A percentile compares a stretch with the other conserved stretches of the same genome.
phyloP scores from a whole-genome alignment of 2,329 filamentous ascomycete species.

The Didymella segeticola region DNA sequence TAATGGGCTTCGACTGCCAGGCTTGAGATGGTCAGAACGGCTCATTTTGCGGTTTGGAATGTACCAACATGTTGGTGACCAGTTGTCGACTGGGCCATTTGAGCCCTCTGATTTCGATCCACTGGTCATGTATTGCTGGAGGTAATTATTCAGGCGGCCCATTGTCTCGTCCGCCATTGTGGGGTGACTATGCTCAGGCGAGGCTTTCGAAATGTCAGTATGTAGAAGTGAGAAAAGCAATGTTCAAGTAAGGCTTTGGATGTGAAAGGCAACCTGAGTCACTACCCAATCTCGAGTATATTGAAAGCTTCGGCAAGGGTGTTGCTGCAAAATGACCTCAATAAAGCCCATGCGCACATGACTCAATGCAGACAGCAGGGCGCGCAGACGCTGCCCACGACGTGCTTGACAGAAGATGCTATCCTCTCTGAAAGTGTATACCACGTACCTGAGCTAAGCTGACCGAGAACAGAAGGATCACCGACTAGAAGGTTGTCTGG shows the following conservation, averaged over 20 bases:
- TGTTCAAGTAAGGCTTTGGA: neutral
- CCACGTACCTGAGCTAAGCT: slow-evolving; percentile 5
- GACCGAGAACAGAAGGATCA: neutral
- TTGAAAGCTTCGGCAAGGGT: slow-evolving; percentile 29
- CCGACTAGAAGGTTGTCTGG: neutral
- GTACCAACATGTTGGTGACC: slow-evolving; percentile 51
- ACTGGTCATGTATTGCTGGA: slow-evolving; percentile 18
- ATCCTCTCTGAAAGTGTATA: neutral
- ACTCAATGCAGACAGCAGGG: slow-evolving; percentile 24
- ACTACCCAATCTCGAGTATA: slow-evolving; percentile 21
- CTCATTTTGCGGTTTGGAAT: too few species aligned
- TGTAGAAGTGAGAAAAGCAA: neutral
- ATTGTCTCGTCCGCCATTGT: slow-evolving; percentile 20
- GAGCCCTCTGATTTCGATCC: slow-evolving; percentile 8
- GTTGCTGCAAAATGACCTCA: slow-evolving; percentile 27
- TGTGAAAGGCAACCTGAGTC: slow-evolving; percentile 20
- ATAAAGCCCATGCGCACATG: slow-evolving; percentile 29
- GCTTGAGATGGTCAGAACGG: slow-evolving; percentile 52
- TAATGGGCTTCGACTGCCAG: slow-evolving; percentile 80
- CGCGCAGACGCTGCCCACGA: neutral
- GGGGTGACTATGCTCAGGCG: neutral
- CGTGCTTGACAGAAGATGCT: neutral
- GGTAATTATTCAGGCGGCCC: slow-evolving; percentile 20
- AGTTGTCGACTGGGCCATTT: slow-evolving; percentile 28
- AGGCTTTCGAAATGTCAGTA: neutral